Evolutionary conservation across 306 rosid genomes (phyloP), one percentile per base, ranked within the genome.

Genomic region (Prunus campanulata): DNA sequence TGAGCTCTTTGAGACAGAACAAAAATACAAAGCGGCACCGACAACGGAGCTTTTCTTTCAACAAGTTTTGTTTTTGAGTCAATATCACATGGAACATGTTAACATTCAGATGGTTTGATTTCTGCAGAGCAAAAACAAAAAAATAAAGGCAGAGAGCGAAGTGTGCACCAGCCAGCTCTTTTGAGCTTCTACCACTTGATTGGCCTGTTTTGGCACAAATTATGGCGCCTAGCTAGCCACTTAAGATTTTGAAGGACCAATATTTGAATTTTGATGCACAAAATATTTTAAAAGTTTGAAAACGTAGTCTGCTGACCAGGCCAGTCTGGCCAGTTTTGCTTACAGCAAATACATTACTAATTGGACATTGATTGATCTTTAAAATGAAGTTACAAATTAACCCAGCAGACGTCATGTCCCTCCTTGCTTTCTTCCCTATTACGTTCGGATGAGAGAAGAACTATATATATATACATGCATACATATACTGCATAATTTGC

Each of bases 11-110:
- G 46, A 4, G 51, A 52, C 50, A 32, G 35, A 73, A 18, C 76
- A 57, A 54, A 73, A 25, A 3, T 13, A 27, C 4, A 57, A n/a
- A 47, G n/a, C 77, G 35, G 15, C 77, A 61, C 69, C 69, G 77
- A 74, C 77, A 61, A 24, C 27, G 51, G 42, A 51, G 30, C 29
- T 48, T n/a, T 3, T 39, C 25, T 30, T 15, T 44, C 29, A 54
- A 39, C 9, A 7, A 39, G 44, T 32, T 51, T 44, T 15, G 11
- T 4, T 24, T 8, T 44, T 10, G 68, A 57, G 42, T 72, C 77
- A 24, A 15, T 56, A 25, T n/a, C 42, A 46, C 67, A 46, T 44
- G 22, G 25, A 42, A 22, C 55, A 56, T 16, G 32, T 56, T 72
- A 24, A 48, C 51, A 20, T 20, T 22, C 29, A 55, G 35, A 13